Conservation (phyloP, 2,329 filamentous ascomycete species). For the Alternaria gaisen region DNA sequence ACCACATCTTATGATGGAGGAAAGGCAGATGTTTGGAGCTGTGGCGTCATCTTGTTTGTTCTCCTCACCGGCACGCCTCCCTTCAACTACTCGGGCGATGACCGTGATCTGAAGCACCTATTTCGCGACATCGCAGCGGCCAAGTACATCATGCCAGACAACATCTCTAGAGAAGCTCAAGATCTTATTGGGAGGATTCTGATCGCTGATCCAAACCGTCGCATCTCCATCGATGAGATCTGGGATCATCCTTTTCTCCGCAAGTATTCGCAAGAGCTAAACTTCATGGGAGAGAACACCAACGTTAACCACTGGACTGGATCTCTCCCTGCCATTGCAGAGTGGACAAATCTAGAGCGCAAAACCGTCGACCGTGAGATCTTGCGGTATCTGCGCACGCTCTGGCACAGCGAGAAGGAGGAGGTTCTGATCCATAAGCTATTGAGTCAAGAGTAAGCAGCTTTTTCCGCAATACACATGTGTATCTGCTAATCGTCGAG, state of each 20-base stretch:
- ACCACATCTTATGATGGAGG: constrained; percentile 82
- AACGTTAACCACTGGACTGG: constrained; percentile 62
- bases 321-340: constrained; percentile 64
- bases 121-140: constrained; percentile 66
- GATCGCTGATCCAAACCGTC: constrained; percentile 76
- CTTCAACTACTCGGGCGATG: constrained; percentile 65
- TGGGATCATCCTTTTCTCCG: constrained; percentile 87
- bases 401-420: constrained; percentile 89
- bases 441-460: constrained; percentile 54
- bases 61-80: constrained; percentile 85
- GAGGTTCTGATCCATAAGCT: constrained; percentile 75
- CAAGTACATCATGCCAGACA: constrained; percentile 57
- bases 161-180: constrained; percentile 71
- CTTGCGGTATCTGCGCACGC: constrained; percentile 82
- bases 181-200: constrained; percentile 84
- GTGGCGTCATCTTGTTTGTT: constrained; percentile 79
- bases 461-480: background rate
- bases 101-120: constrained; percentile 67
- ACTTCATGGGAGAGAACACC: constrained; percentile 68
- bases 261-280: constrained; percentile 78
- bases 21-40: constrained; percentile 92
- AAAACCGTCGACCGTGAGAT: constrained; percentile 82
- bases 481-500: constrained; percentile 7
- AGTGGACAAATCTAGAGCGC: constrained; percentile 68
- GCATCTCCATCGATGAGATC: constrained; percentile 81